Base-by-base conservation (phyloP, 441 rosid species). In the Jatropha podagrica region DNA sequence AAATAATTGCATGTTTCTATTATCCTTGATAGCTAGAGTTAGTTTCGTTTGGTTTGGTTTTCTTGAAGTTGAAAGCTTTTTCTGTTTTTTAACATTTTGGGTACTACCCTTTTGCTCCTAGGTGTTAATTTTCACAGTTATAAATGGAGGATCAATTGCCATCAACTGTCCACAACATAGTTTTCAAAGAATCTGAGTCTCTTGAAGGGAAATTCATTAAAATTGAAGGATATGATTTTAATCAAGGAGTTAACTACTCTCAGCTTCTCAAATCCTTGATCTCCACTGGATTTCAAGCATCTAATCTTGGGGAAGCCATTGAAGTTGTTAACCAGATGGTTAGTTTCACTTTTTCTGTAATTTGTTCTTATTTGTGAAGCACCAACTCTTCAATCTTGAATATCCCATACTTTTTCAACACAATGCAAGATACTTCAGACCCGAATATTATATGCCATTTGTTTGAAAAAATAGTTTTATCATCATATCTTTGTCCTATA, bases 211-310 rank as follows among this genome's bases (percentile, higher is more conserved):
- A 83, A 71, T 85, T 85, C 70, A 63, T 71, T 5, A 81, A 88
- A 77, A 91, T 93, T 51, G 85, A 93, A 80, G 99, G 99, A 20
- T 95, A 93, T 81, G 95, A 93, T 81, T 95, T 95, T 87, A 91
- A 92, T 55, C 71, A 86, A 40, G 97, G 99, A 37, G 85, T 95
- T 0, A 80, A 95, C 69, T 90, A 93, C 73, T 76, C 87, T 7
- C 78, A 78, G 79, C 91, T 95, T 78, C 86, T 95, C 66, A 81
- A 83, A 64, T 90, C 96, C 66, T 82, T 92, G 93, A 71, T 84
- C 78, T 85, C 96, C 68, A 88, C 95, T 58, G 99, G 97, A 7
- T 95, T 93, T 76, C 99, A 95, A 83, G 98, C 97, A 73, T 90
- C 99, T 15, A 92, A 93, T 76, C 90, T 92, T 60, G 96, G 95